Conservation (phyloP, 352 stramenopile genomes). For the Phytophthora pinifolia region DNA sequence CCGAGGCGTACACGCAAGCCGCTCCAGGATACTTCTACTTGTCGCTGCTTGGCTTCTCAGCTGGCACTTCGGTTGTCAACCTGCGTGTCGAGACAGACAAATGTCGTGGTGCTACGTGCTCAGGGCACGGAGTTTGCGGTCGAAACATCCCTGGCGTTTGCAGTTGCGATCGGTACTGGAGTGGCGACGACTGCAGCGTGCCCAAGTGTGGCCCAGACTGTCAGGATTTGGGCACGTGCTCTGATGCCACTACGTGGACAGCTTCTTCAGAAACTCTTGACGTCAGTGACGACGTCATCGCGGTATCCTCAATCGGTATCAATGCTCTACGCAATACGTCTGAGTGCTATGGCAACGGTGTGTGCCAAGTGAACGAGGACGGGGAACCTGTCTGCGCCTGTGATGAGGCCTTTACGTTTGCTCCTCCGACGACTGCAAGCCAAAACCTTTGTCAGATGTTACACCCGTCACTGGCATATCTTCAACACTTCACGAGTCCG, state of each 20-base stretch:
- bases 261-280: constrained; percentile 1
- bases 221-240: constrained; percentile 56
- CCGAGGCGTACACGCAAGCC: constrained; percentile 49
- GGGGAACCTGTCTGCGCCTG: constrained; percentile 52
- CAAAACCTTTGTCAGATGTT: constrained; percentile 69
- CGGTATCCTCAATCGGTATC: constrained; percentile 19
- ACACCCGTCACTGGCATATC: constrained; percentile 54
- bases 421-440: constrained; percentile 31
- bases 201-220: constrained; percentile 76
- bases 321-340: constrained; percentile 55
- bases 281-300: too few relatives aligned
- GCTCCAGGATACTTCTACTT: constrained; percentile 74
- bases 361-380: constrained; percentile 40
- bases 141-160: constrained; percentile 67
- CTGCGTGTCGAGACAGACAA: constrained; percentile 64
- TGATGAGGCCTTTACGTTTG: constrained; percentile 63
- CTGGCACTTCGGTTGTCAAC: constrained; percentile 28
- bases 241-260: constrained; percentile 20
- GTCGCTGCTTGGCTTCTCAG: constrained; percentile 59
- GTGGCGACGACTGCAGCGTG: constrained; percentile 68
- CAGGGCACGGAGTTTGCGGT: constrained; percentile 56
- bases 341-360: constrained; percentile 76
- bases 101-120: constrained; percentile 63
- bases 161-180: constrained; percentile 75
- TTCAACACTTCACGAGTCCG: constrained; percentile 51